Conservation (phyloP, 2,329 filamentous ascomycete genomes). For the Epichloe festucae region DNA sequence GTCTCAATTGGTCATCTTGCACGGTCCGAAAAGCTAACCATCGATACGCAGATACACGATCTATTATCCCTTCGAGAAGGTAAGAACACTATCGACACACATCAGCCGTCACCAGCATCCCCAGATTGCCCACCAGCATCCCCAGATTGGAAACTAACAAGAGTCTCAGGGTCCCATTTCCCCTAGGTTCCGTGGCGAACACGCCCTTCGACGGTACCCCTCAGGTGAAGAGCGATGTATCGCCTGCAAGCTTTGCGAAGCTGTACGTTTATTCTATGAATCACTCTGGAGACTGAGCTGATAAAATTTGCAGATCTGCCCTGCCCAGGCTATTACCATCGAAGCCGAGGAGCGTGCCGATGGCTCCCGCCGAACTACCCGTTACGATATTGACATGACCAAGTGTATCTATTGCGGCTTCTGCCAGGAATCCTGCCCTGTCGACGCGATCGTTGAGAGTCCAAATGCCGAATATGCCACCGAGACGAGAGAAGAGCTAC, state of each 20-base stretch:
- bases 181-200: conserved; percentile 94
- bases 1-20: neutral
- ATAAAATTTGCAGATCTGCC: conserved; percentile 55
- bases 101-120: neutral
- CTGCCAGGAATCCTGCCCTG: conserved; percentile 97
- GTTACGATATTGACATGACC: conserved; percentile 99
- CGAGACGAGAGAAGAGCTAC: conserved; percentile 72
- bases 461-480: conserved; percentile 52
- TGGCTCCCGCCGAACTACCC: conserved; percentile 84
- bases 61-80: conserved; percentile 96
- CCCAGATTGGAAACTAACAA: conserved; percentile 9
- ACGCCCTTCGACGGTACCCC: conserved; percentile 89
- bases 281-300: neutral
- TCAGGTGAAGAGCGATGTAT: conserved; percentile 98
- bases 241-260: conserved; percentile 98
- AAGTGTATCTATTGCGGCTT: conserved; percentile 99
- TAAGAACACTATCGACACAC: conserved; percentile 17
- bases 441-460: conserved; percentile 71
- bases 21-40: neutral
- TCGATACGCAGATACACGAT: conserved; percentile 70
- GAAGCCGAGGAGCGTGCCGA: conserved; percentile 97
- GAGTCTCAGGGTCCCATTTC: conserved; percentile 71
- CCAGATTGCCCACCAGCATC: neutral
- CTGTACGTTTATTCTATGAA: conserved; percentile 31
- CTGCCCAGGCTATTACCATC: conserved; percentile 95